A percentile compares a stretch with the other conserved stretches of the same genome.
These are phyloP conservation scores for Metschnikowia rubicola DNA, from an alignment of 805 yeast genomes.

Conservation along the genomic window DNA sequence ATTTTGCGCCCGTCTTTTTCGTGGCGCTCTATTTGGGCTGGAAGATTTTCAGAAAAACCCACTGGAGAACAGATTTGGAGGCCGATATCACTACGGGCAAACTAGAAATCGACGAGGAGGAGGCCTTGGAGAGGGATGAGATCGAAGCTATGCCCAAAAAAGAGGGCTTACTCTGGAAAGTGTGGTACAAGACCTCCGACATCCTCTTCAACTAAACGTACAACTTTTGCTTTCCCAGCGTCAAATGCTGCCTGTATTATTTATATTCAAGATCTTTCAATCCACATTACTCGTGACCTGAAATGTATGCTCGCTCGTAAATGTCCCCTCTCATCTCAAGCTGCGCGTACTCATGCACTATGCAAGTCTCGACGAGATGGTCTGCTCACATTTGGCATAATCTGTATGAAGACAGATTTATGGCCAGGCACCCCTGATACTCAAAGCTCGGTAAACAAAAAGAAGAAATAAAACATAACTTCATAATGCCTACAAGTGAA, in stretches of 20 bases:
- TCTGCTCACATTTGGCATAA: neutral
- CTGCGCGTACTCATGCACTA: slow-evolving; percentile 1
- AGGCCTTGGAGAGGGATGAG: slow-evolving; percentile 28
- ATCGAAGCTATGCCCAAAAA: slow-evolving; percentile 20
- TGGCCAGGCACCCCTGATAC: neutral
- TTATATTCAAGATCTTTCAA: neutral
- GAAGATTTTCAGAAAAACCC: slow-evolving; percentile 50
- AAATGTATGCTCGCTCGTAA: neutral
- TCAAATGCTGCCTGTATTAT: neutral
- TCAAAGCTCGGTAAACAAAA: too few species aligned
- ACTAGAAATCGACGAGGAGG: slow-evolving; percentile 59
- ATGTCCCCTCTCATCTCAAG: neutral
- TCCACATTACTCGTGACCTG: neutral
- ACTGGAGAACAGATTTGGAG: slow-evolving; percentile 41
- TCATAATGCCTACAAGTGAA: too few species aligned
- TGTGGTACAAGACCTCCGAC: slow-evolving; percentile 21
- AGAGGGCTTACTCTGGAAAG: slow-evolving; percentile 22
- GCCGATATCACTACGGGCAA: slow-evolving; percentile 55
- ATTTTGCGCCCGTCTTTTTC: slow-evolving; percentile 43
- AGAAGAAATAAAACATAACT: too few species aligned
- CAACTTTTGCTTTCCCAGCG: too few species aligned
- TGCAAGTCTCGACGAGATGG: slow-evolving; percentile 6
- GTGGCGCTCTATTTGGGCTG: slow-evolving; percentile 48
- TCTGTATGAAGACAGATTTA: too few species aligned
- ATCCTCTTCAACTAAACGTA: slow-evolving; percentile 20